Percentiles rank a stretch among this genome's conserved stretches.
These are phyloP conservation scores for Elasticomyces elasticus DNA, from an alignment of 495 filamentous ascomycete genomes.

Conservation along the genomic window DNA sequence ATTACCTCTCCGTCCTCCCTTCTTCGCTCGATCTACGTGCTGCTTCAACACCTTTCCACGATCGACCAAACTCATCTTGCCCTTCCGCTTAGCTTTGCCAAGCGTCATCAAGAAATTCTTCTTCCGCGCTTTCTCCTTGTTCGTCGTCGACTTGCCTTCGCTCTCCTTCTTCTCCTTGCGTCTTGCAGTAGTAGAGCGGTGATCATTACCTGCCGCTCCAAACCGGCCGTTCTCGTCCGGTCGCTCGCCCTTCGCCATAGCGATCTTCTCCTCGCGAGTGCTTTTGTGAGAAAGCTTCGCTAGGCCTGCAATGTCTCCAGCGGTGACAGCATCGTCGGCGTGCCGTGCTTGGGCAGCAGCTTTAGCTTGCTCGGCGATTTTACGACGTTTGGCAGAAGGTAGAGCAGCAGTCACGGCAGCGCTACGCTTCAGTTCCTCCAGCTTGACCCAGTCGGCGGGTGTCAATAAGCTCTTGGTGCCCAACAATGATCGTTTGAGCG, in stretches of 20 bases:
- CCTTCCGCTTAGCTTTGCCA: slow-evolving; percentile 84
- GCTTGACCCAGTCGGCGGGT: slow-evolving; percentile 82
- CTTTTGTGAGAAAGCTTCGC: slow-evolving; percentile 59
- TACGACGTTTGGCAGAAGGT: slow-evolving; percentile 28
- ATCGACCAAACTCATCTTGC: slow-evolving; percentile 82
- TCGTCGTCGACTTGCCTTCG: slow-evolving; percentile 89
- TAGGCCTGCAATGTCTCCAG: slow-evolving; percentile 70
- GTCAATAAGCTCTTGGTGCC: slow-evolving; percentile 85
- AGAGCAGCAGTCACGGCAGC: slow-evolving; percentile 57
- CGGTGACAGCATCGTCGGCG: slow-evolving; percentile 73
- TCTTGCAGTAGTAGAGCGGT: slow-evolving; percentile 71
- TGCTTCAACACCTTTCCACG: slow-evolving; percentile 66
- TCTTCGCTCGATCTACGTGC: slow-evolving; percentile 74
- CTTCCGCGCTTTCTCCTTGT: slow-evolving; percentile 89
- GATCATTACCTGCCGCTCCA: slow-evolving; percentile 45
- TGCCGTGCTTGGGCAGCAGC: slow-evolving; percentile 45
- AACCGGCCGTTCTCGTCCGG: slow-evolving; percentile 24
- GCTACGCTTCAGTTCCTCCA: slow-evolving; percentile 70
- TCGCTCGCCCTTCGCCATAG: slow-evolving; percentile 61
- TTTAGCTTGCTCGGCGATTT: slow-evolving; percentile 23
- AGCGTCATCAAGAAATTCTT: slow-evolving; percentile 99
- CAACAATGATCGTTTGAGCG: slow-evolving; percentile 43
- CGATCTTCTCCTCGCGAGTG: slow-evolving; percentile 71
- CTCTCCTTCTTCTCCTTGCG: slow-evolving; percentile 73
- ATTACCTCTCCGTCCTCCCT: slow-evolving; percentile 75